Evolutionary conservation across 768 basidiomycete genomes (phyloP), one percentile per base, ranked within the genome.

Genomic region (Lyophyllum shimeji): DNA sequence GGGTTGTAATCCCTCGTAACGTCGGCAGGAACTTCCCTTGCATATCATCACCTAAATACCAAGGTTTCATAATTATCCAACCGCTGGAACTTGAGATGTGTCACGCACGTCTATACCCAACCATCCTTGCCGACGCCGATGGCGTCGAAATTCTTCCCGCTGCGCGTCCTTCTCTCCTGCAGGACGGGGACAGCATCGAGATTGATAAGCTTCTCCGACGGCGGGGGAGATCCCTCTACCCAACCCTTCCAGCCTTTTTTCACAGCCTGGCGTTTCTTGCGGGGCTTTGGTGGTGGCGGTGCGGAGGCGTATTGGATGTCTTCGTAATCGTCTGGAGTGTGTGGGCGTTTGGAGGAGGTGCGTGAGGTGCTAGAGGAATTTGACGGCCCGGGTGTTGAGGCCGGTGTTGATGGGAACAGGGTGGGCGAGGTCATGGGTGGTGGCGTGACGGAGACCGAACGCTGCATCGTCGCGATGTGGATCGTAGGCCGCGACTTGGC

Each of bases 201-300:
- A 65, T 91, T 91, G 71, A 92, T 92, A 50, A 91, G 74, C 69
- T 90, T 91, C 63, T 85, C 81, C 15, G 88, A 89, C 20, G 90
- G 87, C 50, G 84, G 83, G 23, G 88, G 88, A 20, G 89, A 90
- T 61, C 89, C 90, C 75, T 91, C 90, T 20, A 93, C 87, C 90
- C 90, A 93, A 37, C 90, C 90, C 75, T 93, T 93, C 90, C 90
- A 93, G 17, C 90, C 90, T 69, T 93, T 93, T 72, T 80, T 85
- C 33, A 81, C 85, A 0, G 85, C 78, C 43, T 79, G 74, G 61
- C 86, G 85, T 76, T 82, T 89, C 69, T 77, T 81, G 44, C 80
- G 78, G n/a, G 69, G 73, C 24, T n/a, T n/a, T n/a, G 63, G 67
- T 23, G 64, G 60, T 18, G 68, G 59, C 59, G 65, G 43, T 50